Evolutionary conservation across 2,329 filamentous ascomycete genomes (phyloP).

Genomic region (Simplicillium aogashimaense): DNA sequence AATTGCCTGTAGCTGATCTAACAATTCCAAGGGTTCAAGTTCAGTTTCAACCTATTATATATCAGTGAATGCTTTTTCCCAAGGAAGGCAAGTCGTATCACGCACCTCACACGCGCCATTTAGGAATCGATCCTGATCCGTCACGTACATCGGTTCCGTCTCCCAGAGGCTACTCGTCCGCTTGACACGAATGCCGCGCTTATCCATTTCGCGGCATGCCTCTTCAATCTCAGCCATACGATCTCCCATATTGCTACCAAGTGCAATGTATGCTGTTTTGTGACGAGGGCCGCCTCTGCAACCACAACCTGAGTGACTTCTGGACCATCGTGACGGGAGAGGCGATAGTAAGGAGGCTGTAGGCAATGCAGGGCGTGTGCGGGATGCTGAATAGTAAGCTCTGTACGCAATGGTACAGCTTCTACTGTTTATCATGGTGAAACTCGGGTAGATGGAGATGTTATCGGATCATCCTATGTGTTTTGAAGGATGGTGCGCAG

Average conservation of each 20-base stretch:
- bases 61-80: background rate
- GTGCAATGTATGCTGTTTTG: slow-evolving; percentile 64
- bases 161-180: slow-evolving; percentile 87
- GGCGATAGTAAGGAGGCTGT: background rate
- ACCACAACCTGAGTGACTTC: slow-evolving; percentile 18
- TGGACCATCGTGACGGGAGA: slow-evolving; percentile 8
- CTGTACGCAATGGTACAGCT: too few relatives aligned
- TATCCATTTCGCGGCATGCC: slow-evolving; percentile 70
- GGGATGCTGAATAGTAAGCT: too few relatives aligned
- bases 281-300: slow-evolving; percentile 22
- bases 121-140: slow-evolving; percentile 78
- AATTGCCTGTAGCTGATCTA: slow-evolving; percentile 76
- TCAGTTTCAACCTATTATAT: slow-evolving; percentile 63
- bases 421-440: too few relatives aligned
- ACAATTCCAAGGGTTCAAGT: slow-evolving; percentile 62
- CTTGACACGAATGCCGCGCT: slow-evolving; percentile 60
- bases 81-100: slow-evolving; percentile 7
- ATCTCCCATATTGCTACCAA: slow-evolving; percentile 89
- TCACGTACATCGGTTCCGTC: slow-evolving; percentile 93
- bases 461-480: too few relatives aligned
- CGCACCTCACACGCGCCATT: slow-evolving; percentile 88
- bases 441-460: too few relatives aligned
- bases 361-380: background rate
- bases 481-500: too few relatives aligned
- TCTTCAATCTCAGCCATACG: slow-evolving; percentile 75